These are phyloP conservation scores for Botryosphaeria dothidea DNA, from an alignment of 2,329 filamentous ascomycete genomes.

Conservation along the genomic window DNA sequence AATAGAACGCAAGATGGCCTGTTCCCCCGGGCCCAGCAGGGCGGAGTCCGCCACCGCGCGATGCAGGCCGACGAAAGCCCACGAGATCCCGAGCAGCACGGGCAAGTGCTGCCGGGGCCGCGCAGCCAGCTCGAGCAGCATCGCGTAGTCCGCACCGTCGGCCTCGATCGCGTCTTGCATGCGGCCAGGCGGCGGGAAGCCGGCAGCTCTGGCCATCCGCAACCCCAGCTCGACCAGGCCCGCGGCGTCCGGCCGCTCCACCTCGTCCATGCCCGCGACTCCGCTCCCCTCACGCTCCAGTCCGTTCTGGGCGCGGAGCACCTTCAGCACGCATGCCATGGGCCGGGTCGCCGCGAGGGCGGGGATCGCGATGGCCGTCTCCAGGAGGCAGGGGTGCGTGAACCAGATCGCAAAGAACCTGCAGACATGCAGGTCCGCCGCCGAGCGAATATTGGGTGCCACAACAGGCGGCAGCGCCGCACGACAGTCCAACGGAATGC, in stretches of 20 bases:
- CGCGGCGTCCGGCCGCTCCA: constrained; percentile 28
- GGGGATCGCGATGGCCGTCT: constrained; percentile 39
- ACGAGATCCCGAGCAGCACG: background rate
- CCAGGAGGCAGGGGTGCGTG: constrained; percentile 38
- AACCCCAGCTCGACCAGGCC: constrained; percentile 38
- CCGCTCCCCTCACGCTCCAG: constrained; percentile 37
- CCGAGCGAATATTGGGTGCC: background rate
- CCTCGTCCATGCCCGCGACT: constrained; percentile 45
- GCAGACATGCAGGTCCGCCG: background rate
- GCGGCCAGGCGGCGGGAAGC: constrained; percentile 22
- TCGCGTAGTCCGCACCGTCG: background rate
- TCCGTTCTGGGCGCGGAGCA: constrained; percentile 43
- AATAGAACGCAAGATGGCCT: background rate
- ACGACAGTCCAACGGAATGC: background rate
- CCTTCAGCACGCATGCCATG: constrained; percentile 38
- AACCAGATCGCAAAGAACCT: constrained; percentile 43
- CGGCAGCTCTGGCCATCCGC: constrained; percentile 28
- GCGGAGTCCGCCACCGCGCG: background rate
- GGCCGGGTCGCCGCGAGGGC: constrained; percentile 34
- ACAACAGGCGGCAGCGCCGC: background rate
- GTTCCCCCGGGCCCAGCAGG: background rate
- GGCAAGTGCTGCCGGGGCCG: background rate
- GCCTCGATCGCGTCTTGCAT: constrained; percentile 25
- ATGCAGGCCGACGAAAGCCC: background rate
- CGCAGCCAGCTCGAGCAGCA: background rate